Base-by-base conservation (phyloP, 2,329 filamentous ascomycete genomes). In the Fusarium chuoi region DNA sequence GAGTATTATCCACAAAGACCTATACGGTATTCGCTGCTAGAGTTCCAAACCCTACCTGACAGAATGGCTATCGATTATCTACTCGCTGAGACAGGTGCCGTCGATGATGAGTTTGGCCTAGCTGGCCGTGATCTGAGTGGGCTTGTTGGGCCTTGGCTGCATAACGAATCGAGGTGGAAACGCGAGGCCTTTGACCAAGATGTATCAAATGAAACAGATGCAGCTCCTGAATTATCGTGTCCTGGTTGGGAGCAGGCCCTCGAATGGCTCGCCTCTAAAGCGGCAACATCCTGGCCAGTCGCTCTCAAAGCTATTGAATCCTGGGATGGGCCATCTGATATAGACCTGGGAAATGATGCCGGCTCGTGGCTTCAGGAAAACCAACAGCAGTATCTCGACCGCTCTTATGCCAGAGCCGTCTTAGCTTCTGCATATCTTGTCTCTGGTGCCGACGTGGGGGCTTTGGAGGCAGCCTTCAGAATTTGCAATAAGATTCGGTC, bases 311-410 rank as follows among this genome's bases (percentile, higher is more conserved):
- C 88, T 13, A 84, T 95, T 39, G 88, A 91, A 68, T 88, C 93
- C 72, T 96, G 93, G 93, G 89, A 92, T 75, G 93, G 93, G 0
- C 92, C 93, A 1, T 84, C 85, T 12, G 93, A 95, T 77, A 86
- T 92, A 52, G 91, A 95, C 73, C 80, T 94, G 9, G 92, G 91
- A 7, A 89, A 88, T 18, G 89, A 87, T 73, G 86, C 87, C 13
- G 84, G 84, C 6, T 81, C 86, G 54, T 89, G 89, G 83, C 80
- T 94, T 55, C 87, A 88, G 54, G 90, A 93, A 54, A 85, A 89
- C 7, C 85, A 89, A 51, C 88, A 90, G 73, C 83, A 85, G 39
- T 87, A 89, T 70, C 84, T 95, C 9, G 87, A 91, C 75, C 83
- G 85, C 42, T 87, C 89, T 54, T 95, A 94, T 79, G 90, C 90